phyloP scores from a whole-genome alignment of 768 basidiomycete species.

The Termitomyces sp. region DNA sequence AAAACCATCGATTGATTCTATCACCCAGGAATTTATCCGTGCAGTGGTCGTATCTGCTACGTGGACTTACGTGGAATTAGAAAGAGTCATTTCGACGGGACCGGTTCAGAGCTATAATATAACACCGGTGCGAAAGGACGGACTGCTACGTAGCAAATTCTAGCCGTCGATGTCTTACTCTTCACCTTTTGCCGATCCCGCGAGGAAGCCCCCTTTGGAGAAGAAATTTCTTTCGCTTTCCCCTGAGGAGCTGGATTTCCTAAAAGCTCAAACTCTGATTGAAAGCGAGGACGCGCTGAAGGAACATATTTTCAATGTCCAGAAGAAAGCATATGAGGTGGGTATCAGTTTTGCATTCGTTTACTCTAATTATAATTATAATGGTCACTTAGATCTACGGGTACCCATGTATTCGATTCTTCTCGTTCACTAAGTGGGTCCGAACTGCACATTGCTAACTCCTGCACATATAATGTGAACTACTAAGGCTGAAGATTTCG shows the following conservation, averaged over 20 bases:
- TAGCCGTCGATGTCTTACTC: background rate
- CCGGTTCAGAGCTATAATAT: background rate
- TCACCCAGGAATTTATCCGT: background rate
- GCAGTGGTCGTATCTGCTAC: background rate
- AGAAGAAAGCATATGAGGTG: slow-evolving; percentile 26
- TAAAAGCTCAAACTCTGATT: slow-evolving; percentile 25
- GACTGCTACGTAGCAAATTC: background rate
- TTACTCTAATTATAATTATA: background rate
- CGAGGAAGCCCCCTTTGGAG: slow-evolving; percentile 16
- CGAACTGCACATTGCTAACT: background rate
- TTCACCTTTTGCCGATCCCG: slow-evolving; percentile 8
- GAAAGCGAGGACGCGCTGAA: slow-evolving; percentile 23
- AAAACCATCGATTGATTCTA: background rate
- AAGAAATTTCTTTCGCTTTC: slow-evolving; percentile 17
- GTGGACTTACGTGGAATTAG: background rate
- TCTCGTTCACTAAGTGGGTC: slow-evolving; percentile 24
- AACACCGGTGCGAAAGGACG: background rate
- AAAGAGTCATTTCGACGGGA: background rate
- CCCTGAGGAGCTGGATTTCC: slow-evolving; percentile 20
- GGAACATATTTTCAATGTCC: slow-evolving; percentile 25
- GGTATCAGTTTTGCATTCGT: background rate
- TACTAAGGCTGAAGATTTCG: slow-evolving; percentile 20
- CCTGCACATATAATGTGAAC: background rate
- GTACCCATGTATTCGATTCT: slow-evolving; percentile 27
- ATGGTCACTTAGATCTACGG: slow-evolving; percentile 19